Evolutionary conservation across 768 basidiomycete species (phyloP).

Genomic region (Clathrus columnatus): DNA sequence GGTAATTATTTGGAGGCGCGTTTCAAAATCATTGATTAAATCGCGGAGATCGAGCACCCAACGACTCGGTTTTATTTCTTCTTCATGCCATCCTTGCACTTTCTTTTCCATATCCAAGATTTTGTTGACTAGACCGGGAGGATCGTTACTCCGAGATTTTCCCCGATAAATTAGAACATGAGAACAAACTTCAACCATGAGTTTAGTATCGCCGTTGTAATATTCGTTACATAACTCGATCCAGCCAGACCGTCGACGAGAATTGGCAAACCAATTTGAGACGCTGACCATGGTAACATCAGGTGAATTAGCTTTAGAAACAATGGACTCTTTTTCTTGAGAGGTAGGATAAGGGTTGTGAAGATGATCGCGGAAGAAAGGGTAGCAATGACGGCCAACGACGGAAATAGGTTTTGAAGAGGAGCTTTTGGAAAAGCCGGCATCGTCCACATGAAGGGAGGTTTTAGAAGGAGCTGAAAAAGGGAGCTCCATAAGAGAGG

Average conservation of each 20-base stretch:
- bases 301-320: background rate
- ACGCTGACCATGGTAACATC: background rate
- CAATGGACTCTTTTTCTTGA: background rate
- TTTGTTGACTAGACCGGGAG: too few relatives aligned
- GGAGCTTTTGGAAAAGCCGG: background rate
- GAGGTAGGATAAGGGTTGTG: background rate
- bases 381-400: background rate
- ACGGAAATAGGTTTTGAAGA: background rate
- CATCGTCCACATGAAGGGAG: background rate
- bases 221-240: background rate
- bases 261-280: background rate
- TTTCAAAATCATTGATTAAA: background rate
- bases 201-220: background rate
- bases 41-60: background rate
- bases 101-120: background rate
- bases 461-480: too few relatives aligned
- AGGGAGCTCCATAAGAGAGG: too few relatives aligned
- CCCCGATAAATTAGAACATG: background rate
- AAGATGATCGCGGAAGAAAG: background rate
- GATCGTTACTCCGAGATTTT: too few relatives aligned
- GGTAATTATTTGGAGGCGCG: background rate
- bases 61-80: background rate
- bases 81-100: constrained; percentile 1
- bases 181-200: background rate
- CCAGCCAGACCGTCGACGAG: background rate